Evolutionary conservation across 2,329 filamentous ascomycete species (phyloP).

Genomic region (Fusarium graminum): DNA sequence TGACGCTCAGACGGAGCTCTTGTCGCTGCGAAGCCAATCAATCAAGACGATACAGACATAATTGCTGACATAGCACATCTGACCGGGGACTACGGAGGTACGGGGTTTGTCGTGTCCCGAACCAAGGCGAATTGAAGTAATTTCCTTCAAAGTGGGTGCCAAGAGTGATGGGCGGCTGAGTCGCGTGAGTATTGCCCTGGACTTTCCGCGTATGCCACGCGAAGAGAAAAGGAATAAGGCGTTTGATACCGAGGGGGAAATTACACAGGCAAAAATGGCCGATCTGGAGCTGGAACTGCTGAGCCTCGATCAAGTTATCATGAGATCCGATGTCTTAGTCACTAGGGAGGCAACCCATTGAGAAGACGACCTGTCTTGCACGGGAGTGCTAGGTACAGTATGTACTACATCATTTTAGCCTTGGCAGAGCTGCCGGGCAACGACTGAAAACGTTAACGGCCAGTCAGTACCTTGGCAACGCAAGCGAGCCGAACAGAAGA

Average conservation of each 20-base stretch:
- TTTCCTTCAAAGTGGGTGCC: conserved; percentile 45
- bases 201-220: conserved; percentile 28
- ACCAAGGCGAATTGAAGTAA: conserved; percentile 47
- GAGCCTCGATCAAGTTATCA: conserved; percentile 17
- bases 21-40: conserved; percentile 39
- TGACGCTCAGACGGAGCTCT: conserved; percentile 42
- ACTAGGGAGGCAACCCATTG: conserved; percentile 39
- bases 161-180: conserved; percentile 39
- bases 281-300: conserved; percentile 16
- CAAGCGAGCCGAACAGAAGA: conserved; percentile 22
- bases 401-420: conserved; percentile 28
- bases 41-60: conserved; percentile 21
- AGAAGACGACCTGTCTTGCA: conserved; percentile 13
- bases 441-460: conserved; percentile 34
- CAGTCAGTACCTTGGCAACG: conserved; percentile 40
- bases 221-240: conserved; percentile 15
- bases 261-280: conserved; percentile 14
- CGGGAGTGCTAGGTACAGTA: neutral
- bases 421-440: conserved; percentile 43
- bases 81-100: conserved; percentile 43
- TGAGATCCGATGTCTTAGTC: conserved; percentile 13
- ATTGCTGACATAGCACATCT: conserved; percentile 42
- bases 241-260: conserved; percentile 28
- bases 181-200: conserved; percentile 44
- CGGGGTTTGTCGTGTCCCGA: conserved; percentile 47